Evolutionary conservation across 345 rosid genomes (phyloP).

Genomic region (Dipteronia dyeriana): DNA sequence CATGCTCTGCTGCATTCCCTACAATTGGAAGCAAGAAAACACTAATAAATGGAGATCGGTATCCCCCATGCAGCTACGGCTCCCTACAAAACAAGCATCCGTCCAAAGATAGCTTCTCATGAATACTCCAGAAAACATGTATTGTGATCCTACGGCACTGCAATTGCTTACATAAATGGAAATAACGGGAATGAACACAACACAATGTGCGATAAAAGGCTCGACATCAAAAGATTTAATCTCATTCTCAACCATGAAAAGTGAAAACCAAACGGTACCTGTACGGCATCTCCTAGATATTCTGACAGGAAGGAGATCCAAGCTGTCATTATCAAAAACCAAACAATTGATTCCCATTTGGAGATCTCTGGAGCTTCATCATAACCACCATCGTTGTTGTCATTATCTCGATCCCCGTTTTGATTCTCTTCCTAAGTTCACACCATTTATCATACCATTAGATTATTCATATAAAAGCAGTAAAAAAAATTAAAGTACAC

Average conservation of each 20-base stretch:
- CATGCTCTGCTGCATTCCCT: constrained; percentile 97
- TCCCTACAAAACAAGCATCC: constrained; percentile 53
- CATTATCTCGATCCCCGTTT: constrained; percentile 35
- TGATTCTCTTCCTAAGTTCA: constrained; percentile 59
- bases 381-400: constrained; percentile 20
- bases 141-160: not conserved
- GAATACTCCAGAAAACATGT: not conserved
- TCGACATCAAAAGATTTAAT: not conserved
- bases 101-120: constrained; percentile 11
- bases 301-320: constrained; percentile 91
- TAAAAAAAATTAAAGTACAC: constrained; percentile 13
- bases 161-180: not conserved
- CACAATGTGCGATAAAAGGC: not conserved
- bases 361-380: constrained; percentile 78
- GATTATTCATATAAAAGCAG: constrained; percentile 23
- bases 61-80: constrained; percentile 73
- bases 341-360: constrained; percentile 77
- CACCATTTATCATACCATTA: constrained; percentile 22
- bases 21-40: constrained; percentile 95
- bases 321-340: constrained; percentile 85
- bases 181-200: not conserved
- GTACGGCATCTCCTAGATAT: constrained; percentile 84
- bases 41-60: constrained; percentile 84
- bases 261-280: constrained; percentile 44
- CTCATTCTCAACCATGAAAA: not conserved